A percentile compares a stretch with the other conserved stretches of the same genome.
Evolutionary conservation across 495 filamentous ascomycete genomes (phyloP).

Genomic region (Pseudevernia furfuracea): DNA sequence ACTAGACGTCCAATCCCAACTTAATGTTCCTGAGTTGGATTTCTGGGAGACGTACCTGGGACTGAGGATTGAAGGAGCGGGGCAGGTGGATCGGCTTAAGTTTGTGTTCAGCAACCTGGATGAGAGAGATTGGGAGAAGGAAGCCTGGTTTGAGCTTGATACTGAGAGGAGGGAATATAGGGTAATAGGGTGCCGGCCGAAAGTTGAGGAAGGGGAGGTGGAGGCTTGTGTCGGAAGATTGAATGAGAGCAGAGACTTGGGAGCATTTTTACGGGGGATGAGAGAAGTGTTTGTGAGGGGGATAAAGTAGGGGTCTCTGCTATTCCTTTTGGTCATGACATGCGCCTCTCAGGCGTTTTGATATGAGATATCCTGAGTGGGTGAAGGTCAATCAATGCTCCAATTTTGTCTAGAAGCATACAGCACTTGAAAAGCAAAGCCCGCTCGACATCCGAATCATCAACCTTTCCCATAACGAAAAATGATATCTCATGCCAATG

Average conservation of each 20-base stretch:
- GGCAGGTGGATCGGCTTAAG: conserved; percentile 74
- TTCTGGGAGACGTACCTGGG: conserved; percentile 94
- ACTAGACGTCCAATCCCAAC: conserved; percentile 68
- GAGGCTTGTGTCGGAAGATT: conserved; percentile 64
- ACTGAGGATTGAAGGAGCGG: conserved; percentile 82
- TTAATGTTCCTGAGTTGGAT: conserved; percentile 83
- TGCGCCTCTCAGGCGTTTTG: background rate
- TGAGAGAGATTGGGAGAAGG: conserved; percentile 80
- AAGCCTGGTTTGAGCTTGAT: conserved; percentile 88
- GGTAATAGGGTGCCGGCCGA: conserved; percentile 69
- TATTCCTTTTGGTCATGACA: background rate
- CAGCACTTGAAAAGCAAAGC: background rate
- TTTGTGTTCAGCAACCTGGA: conserved; percentile 85
- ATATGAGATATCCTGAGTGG: background rate
- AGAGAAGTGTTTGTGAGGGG: conserved; percentile 67
- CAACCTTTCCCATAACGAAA: background rate
- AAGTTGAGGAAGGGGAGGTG: conserved; percentile 64
- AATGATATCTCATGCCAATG: background rate
- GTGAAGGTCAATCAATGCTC: background rate
- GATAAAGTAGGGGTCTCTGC: conserved; percentile 36
- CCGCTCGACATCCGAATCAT: background rate
- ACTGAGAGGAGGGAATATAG: conserved; percentile 76
- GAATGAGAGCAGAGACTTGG: conserved; percentile 80
- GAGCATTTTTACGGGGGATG: conserved; percentile 82
- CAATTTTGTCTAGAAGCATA: background rate